Base-by-base conservation (phyloP, 1,284 basidiomycete genomes). In the Cutaneotrichosporon cavernicola region DNA sequence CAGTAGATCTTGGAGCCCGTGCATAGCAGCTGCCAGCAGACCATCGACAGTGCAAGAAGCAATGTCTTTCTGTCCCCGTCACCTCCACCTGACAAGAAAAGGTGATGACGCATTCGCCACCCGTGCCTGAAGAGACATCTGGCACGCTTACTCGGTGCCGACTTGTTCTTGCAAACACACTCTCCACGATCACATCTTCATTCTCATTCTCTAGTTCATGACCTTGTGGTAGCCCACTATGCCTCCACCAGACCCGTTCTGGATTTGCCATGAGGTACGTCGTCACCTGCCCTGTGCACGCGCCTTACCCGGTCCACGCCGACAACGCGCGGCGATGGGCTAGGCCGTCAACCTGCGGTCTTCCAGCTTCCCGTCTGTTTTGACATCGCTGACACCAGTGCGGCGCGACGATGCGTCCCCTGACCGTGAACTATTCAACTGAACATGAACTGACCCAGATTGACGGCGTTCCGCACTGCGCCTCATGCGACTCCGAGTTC, bases 221-320 rank as follows among this genome's bases (percentile, higher is more conserved):
- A 30, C 14, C 38, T 21, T 9, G 26, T 11, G 7, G 26, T 13
- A 34, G 11, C 36, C 4, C 64, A 66, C 36, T 7, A 73, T 72
- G 71, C 69, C 72, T 3, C 59, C 64, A 26, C 52, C 70, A 14
- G 64, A 68, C 16, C 71, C 74, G 11, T 77, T 78, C 70, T 78
- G 76, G 76, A 66, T 77, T 2, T 78, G 76, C 56, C 76, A 78
- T 61, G 72, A 77, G 67, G 76, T 77, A 32, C 46, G 75, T 56
- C 30, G 5, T 14, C 38, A 43, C 43, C 46, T 9, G 5, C 26
- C 22, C 21, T n/a, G 21, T 14, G 18, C 47, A 6, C 47, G 2
- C n/a, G 9, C 47, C 21, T 26, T 49, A 8, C 7, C n/a, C n/a
- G n/a, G 47, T 36, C 34, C 2, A 13, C 34, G 11, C 34, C 8